phyloP scores from a whole-genome alignment of 163 green algal genomes.

The Volvox carteri region DNA sequence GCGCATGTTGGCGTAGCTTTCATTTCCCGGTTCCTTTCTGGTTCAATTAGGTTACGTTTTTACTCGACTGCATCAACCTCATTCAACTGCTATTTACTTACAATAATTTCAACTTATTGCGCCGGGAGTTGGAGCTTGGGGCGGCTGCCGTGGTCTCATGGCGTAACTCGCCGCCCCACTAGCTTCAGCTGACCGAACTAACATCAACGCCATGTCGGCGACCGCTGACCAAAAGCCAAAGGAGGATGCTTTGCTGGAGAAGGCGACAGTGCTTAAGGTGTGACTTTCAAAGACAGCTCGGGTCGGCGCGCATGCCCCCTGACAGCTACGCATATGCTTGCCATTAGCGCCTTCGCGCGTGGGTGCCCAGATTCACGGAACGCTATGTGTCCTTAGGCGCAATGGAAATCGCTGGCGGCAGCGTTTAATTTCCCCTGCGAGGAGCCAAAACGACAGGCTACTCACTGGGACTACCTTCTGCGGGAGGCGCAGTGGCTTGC shows the following conservation, averaged over 20 bases:
- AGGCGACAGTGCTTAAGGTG: slow-evolving; percentile 51
- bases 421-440: slow-evolving; percentile 55
- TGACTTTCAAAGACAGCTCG: not conserved
- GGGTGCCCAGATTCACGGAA: not conserved
- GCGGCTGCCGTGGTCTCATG: slow-evolving; percentile 33
- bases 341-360: not conserved
- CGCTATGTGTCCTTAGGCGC: slow-evolving; percentile 34
- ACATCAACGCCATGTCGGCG: slow-evolving; percentile 3
- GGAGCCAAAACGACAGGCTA: slow-evolving; percentile 56
- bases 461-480: slow-evolving; percentile 62
- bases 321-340: not conserved
- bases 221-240: slow-evolving; percentile 38
- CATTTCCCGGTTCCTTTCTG: not conserved
- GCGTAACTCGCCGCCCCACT: slow-evolving; percentile 35
- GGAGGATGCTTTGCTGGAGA: slow-evolving; percentile 59
- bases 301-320: not conserved
- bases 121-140: slow-evolving; percentile 9
- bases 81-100: not conserved
- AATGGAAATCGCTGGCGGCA: slow-evolving; percentile 54
- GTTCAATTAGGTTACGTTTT: not conserved
- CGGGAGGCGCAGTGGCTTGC: slow-evolving; percentile 58
- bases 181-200: slow-evolving; percentile 28
- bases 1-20: slow-evolving; percentile 13
- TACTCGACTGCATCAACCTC: not conserved
- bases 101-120: not conserved